Conservation (phyloP, 768 basidiomycete species). For the Paxillus rubicundulus region DNA sequence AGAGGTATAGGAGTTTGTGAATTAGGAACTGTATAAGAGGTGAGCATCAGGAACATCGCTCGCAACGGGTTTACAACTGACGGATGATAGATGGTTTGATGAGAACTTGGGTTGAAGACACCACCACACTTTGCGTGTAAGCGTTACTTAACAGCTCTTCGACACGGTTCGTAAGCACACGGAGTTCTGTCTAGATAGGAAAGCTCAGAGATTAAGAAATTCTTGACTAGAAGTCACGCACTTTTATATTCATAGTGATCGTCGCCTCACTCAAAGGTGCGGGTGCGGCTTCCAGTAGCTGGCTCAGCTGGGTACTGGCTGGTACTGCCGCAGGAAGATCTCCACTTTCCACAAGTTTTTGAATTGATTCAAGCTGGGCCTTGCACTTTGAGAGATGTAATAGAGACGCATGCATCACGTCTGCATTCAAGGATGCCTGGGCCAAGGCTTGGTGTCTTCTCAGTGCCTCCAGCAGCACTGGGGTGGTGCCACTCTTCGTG, state of each 20-base stretch:
- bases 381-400: slow-evolving; percentile 55
- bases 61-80: slow-evolving; percentile 34
- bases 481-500: slow-evolving; percentile 64
- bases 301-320: slow-evolving; percentile 42
- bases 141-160: slow-evolving; percentile 75
- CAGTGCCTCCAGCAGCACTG: slow-evolving; percentile 53
- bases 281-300: slow-evolving; percentile 47
- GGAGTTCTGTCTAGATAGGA: slow-evolving; percentile 48
- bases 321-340: slow-evolving; percentile 61
- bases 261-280: slow-evolving; percentile 47
- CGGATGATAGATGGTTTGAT: slow-evolving; percentile 53
- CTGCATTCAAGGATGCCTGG: slow-evolving; percentile 59
- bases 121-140: slow-evolving; percentile 54
- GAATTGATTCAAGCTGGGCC: slow-evolving; percentile 43
- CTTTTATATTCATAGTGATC: slow-evolving; percentile 59
- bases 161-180: slow-evolving; percentile 51
- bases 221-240: slow-evolving; percentile 30
- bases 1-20: slow-evolving; percentile 52
- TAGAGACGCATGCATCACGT: slow-evolving; percentile 48
- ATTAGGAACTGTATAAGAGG: slow-evolving; percentile 49
- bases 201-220: not conserved
- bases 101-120: slow-evolving; percentile 48
- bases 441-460: slow-evolving; percentile 60
- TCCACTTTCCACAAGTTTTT: slow-evolving; percentile 50
- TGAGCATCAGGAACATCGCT: slow-evolving; percentile 3